Conservation (phyloP, 169 alveolate species). For the Babesia ovis region DNA sequence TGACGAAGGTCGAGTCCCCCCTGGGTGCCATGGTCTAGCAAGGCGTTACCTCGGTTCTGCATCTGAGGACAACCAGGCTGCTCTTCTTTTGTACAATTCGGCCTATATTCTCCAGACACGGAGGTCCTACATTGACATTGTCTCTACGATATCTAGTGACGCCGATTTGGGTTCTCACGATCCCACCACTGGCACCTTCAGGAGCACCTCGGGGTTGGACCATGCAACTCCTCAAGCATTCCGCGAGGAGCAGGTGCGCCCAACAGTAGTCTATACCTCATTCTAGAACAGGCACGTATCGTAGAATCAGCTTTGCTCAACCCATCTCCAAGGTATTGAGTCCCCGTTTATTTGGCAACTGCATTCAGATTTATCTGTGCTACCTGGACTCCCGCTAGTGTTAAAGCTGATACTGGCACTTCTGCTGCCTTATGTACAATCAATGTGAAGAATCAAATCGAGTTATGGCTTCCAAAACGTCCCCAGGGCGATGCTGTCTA, state of each 20-base stretch:
- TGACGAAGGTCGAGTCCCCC: constrained; percentile 31
- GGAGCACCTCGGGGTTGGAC: not conserved
- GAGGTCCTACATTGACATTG: constrained; percentile 12
- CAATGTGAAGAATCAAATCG: constrained; percentile 28
- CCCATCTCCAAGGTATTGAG: constrained; percentile 35
- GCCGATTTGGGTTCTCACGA: not conserved
- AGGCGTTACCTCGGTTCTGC: constrained; percentile 33
- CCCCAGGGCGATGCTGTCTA: constrained; percentile 14
- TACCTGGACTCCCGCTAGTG: constrained; percentile 58
- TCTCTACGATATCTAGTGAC: not conserved
- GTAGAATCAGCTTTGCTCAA: not conserved
- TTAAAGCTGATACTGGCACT: not conserved
- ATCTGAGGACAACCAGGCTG: constrained; percentile 56
- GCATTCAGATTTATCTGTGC: constrained; percentile 39
- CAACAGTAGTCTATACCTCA: not conserved
- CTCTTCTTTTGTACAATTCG: constrained; percentile 15
- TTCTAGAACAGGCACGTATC: not conserved
- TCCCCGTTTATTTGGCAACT: not conserved
- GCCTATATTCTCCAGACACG: constrained; percentile 29
- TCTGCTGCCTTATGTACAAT: constrained; percentile 47
- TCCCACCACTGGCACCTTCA: not conserved
- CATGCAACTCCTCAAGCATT: not conserved
- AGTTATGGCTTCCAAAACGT: constrained; percentile 55
- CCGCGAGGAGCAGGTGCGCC: constrained; percentile 7
- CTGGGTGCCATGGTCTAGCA: constrained; percentile 31